Evolutionary conservation across 2,329 filamentous ascomycete genomes (phyloP), one percentile per base, ranked within the genome.

Genomic region (Ramularia endophylla): DNA sequence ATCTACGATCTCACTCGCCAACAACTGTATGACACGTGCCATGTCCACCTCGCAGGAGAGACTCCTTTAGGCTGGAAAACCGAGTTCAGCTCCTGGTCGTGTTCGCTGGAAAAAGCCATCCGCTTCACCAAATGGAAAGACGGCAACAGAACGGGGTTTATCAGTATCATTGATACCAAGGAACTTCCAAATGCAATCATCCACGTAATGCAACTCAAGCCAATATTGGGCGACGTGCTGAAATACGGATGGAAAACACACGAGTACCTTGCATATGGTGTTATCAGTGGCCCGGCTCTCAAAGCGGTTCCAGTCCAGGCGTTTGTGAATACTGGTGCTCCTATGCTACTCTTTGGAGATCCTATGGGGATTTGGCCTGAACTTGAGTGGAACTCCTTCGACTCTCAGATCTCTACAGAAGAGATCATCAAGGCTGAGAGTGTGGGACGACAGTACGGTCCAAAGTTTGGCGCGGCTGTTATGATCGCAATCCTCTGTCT

Each of bases 141-240:
- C n/a, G n/a, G n/a, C n/a, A n/a, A n/a, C n/a, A 13, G 35, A 5
- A 18, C 11, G 2, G 11, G n/a, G 12, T 37, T 25, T 22, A 44
- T 44, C 37, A 38, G 37, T 15, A 28, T 44, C 15, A 41, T 44
- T 17, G 42, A 44, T 30, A 44, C 42, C 2, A 40, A 18, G 32
- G 32, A 20, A 17, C 19, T 44, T 8, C 9, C 16, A 6, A 44
- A 44, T 18, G 12, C 16, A 4, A 40, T 44, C 18, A 13, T 40
- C 9, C 41, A 44, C n/a, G 36, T 40, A 12, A 36, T 27, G 6
- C 17, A 19, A 11, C 25, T 44, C 11, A 16, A 20, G 8, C 27
- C 27, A 11, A 17, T 36, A 12, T 8, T 36, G 7, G 29, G 30
- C 11, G 2, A 17, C 15, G 4, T 2, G 8, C 9, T 5, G 2